These are phyloP conservation scores for Aphanomyces stellatus DNA, from an alignment of 352 stramenopile genomes.

Conservation along the genomic window DNA sequence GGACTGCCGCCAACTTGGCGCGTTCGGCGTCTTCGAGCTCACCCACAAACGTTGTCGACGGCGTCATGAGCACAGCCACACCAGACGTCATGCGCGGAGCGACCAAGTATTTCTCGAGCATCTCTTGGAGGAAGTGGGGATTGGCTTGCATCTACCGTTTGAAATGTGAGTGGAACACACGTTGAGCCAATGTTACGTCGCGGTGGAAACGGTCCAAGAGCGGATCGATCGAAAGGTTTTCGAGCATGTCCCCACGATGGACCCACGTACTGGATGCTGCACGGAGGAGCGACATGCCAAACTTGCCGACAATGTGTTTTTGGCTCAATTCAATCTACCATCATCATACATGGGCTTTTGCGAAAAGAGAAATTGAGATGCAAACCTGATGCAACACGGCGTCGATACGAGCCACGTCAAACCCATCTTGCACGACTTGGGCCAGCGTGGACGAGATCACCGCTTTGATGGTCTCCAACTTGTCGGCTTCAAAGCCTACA, in stretches of 20 bases:
- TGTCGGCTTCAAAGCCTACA: constrained; percentile 24
- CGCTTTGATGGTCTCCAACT: constrained; percentile 49
- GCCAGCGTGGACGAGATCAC: constrained; percentile 43
- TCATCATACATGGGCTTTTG: constrained; percentile 46
- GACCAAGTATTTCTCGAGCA: constrained; percentile 47
- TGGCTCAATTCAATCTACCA: constrained; percentile 55
- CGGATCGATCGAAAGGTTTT: constrained; percentile 61
- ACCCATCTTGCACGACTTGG: constrained; percentile 52
- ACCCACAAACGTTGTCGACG: constrained; percentile 46
- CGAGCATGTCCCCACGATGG: constrained; percentile 52
- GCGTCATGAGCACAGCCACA: constrained; percentile 69
- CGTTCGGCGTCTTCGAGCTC: constrained; percentile 37
- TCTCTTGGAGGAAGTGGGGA: constrained; percentile 55
- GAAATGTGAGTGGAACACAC: not conserved
- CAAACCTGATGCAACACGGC: constrained; percentile 54
- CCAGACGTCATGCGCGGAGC: constrained; percentile 34
- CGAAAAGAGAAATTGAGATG: constrained; percentile 38
- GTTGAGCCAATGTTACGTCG: constrained; percentile 19
- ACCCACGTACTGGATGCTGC: constrained; percentile 58
- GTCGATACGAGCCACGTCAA: constrained; percentile 61
- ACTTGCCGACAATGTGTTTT: constrained; percentile 80
- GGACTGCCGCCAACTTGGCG: not conserved
- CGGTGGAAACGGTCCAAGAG: constrained; percentile 43
- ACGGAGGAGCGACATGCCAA: constrained; percentile 72
- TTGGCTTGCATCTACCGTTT: constrained; percentile 35